Base-by-base conservation (phyloP, 164 flowering plant species). In the Dillenia suffruticosa region DNA sequence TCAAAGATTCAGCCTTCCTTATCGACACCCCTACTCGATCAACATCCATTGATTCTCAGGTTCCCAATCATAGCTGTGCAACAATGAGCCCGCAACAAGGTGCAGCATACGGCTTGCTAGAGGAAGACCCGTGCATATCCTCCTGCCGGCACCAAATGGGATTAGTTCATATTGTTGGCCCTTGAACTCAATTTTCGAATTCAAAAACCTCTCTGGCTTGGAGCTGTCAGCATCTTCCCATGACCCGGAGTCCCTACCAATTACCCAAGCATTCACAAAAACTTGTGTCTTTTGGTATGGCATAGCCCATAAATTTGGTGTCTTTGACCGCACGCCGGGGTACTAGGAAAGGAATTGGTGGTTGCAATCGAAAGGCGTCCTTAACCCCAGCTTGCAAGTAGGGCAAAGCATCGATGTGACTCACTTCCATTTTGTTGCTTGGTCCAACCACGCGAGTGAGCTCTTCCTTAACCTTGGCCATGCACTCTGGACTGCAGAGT, bases 361-460 rank as follows among this genome's bases (percentile, higher is more conserved):
- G 85, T 57, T 85, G 90, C 9, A 82, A 75, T 17, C 90, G 68
- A 4, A 81, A 66, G 1, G 84, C 79, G 61, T 81, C 85, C 48
- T 81, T 84, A 19, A 81, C 53, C 15, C 77, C 80, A 4, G 85
- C 85, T 58, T 70, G 64, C 5, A 85, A 70, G 63, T 81, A 85
- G 2, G 77, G 85, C 3, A 85, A 76, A 14, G 61, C 53, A 2
- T 81, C 82, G 1, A 81, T 61, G 68, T 84, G 77, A 5, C 59
- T 59, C 62, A 81, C 88, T 66, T 72, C 72, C 0, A 79, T 51
- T 52, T 63, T 72, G 22, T 50, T 16, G 46, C 52, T 16, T 0
- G 59, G 60, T 19, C 59, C 69, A 3, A 69, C 22, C 5, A 43
- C 22, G 45, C 10, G 49, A 15, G 71, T 51, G 12, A 84, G 61